These are phyloP conservation scores for Ganoderma lucidum DNA, from an alignment of 1,284 basidiomycete genomes.

Conservation along the genomic window DNA sequence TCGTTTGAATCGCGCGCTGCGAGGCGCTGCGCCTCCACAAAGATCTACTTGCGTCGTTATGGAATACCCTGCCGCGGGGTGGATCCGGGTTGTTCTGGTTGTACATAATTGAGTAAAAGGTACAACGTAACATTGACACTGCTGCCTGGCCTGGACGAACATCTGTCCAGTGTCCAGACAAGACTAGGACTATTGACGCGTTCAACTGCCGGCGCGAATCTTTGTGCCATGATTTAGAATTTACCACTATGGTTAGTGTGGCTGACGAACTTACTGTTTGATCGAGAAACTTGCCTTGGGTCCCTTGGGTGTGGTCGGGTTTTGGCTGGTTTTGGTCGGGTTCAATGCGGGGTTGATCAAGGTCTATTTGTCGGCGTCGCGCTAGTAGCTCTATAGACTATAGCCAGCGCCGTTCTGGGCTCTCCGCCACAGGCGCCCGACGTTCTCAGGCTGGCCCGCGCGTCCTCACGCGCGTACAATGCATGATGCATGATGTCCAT, in stretches of 20 bases:
- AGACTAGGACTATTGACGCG: neutral
- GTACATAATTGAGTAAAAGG: neutral
- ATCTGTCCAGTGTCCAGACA: slow-evolving; percentile 3
- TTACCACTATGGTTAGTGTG: neutral
- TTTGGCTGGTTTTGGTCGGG: neutral
- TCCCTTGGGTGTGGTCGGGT: neutral
- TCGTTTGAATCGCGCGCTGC: neutral
- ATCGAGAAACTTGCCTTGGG: neutral
- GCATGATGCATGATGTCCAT: too few species aligned
- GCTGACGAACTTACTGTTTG: neutral
- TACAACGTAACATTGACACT: neutral
- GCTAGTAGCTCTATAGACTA: too few species aligned
- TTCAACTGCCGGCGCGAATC: neutral
- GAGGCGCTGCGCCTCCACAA: neutral
- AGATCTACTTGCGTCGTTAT: neutral
- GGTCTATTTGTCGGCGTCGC: too few species aligned
- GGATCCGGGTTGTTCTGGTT: neutral
- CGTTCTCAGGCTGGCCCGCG: too few species aligned
- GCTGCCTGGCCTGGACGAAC: neutral
- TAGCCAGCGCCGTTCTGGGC: too few species aligned
- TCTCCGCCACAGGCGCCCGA: too few species aligned
- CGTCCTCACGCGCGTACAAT: too few species aligned
- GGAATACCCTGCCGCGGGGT: neutral
- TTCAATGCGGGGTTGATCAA: neutral
- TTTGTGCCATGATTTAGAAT: neutral